A percentile compares a stretch with the other conserved stretches of the same genome.
These are phyloP conservation scores for Kodamaea kaohsiungensis DNA, from an alignment of 805 yeast species.

Conservation along the genomic window DNA sequence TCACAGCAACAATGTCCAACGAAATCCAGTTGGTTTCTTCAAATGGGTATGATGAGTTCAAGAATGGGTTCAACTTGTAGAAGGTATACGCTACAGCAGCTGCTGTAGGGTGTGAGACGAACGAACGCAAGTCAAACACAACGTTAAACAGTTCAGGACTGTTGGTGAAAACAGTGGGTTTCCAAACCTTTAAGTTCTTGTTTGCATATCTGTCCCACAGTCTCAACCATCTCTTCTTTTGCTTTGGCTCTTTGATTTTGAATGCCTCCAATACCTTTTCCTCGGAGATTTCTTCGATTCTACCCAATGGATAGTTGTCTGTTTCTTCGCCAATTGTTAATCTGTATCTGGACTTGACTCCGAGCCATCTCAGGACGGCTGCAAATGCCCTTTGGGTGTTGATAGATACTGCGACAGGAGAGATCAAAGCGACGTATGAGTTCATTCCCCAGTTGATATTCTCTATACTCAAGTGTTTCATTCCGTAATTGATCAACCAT, in stretches of 20 bases:
- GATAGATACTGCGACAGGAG: constrained; percentile 28
- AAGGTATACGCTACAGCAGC: constrained; percentile 15
- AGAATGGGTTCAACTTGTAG: constrained; percentile 15
- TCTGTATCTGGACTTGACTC: constrained; percentile 37
- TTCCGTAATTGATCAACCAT: constrained; percentile 35
- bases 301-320: constrained; percentile 38
- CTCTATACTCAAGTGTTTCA: constrained; percentile 33
- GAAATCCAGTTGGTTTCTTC: constrained; percentile 44
- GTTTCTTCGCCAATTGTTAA: constrained; percentile 43
- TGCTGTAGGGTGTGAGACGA: constrained; percentile 18
- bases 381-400: constrained; percentile 17
- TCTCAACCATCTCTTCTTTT: constrained; percentile 3
- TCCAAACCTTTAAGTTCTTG: constrained; percentile 14
- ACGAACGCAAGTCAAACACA: constrained; percentile 22
- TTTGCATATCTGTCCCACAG: constrained; percentile 9
- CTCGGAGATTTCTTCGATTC: constrained; percentile 27
- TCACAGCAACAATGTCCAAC: constrained; percentile 43
- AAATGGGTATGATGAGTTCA: constrained; percentile 8
- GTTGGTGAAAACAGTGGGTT: constrained; percentile 22
- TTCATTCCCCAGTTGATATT: constrained; percentile 33
- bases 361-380: constrained; percentile 17
- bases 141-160: constrained; percentile 8
- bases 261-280: constrained; percentile 10
- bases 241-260: constrained; percentile 3
- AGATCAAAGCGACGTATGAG: constrained; percentile 35